These are phyloP conservation scores for Rhizopogon roseolus DNA, from an alignment of 768 basidiomycete species.

Conservation along the genomic window DNA sequence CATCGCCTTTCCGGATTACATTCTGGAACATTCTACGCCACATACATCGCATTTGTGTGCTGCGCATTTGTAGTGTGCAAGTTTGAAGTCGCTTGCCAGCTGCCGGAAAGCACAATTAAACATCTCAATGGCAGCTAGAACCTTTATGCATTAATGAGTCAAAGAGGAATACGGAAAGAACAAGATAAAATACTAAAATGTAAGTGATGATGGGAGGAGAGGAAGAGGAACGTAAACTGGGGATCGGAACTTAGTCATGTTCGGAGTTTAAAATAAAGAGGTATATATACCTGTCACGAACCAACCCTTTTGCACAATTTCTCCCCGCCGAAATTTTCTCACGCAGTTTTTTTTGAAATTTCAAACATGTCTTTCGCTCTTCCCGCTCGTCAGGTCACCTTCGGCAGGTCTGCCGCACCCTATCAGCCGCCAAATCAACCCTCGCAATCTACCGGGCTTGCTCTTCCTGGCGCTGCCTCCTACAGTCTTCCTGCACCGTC, in stretches of 20 bases:
- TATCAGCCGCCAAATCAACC: conserved; percentile 38
- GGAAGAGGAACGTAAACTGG: conserved; percentile 9
- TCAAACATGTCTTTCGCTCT: conserved; percentile 54
- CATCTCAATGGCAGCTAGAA: not conserved
- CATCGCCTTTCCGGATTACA: conserved; percentile 7
- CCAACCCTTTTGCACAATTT: conserved; percentile 13
- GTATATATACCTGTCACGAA: conserved; percentile 22
- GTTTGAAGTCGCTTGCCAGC: not conserved
- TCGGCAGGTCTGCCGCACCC: conserved; percentile 57
- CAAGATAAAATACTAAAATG: conserved; percentile 10
- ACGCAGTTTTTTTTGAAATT: conserved; percentile 14
- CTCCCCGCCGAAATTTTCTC: conserved; percentile 20
- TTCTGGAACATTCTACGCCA: conserved; percentile 23
- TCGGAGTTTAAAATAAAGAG: conserved; percentile 24
- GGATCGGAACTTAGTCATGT: conserved; percentile 15
- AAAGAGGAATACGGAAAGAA: not conserved
- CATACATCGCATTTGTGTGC: not conserved
- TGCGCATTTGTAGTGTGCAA: not conserved
- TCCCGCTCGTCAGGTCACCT: conserved; percentile 75
- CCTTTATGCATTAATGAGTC: not conserved
- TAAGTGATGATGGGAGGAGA: conserved; percentile 21
- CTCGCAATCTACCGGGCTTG: conserved; percentile 44
- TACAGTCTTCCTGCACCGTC: conserved; percentile 8
- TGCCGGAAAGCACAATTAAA: not conserved
- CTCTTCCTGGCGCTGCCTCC: conserved; percentile 45